Conservation (phyloP, 2,329 filamentous ascomycete species). For the Clonostachys chloroleuca region DNA sequence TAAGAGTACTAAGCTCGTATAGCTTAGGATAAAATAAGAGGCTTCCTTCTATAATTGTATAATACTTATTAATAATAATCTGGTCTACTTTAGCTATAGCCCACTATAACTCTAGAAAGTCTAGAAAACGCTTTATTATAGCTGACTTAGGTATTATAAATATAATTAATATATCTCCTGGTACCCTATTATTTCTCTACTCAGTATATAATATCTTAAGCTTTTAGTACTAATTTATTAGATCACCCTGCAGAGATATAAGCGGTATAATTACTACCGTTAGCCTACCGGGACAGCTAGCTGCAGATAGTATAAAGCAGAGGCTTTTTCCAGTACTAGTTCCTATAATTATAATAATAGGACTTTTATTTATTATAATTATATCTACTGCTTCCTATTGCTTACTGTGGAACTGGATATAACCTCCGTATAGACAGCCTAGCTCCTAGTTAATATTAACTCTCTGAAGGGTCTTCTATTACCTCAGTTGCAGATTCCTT, state of each 20-base stretch:
- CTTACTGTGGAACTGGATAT: slow-evolving; percentile 1
- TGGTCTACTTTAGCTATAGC: not conserved
- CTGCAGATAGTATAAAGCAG: slow-evolving; percentile 7
- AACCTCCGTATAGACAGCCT: not conserved
- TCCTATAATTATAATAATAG: slow-evolving; percentile 3
- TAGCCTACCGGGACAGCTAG: not conserved
- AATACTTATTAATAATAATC: not conserved
- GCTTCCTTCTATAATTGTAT: not conserved
- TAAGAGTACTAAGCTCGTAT: not conserved
- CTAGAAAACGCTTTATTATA: not conserved
- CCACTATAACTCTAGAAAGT: not conserved
- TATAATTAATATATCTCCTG: not conserved
- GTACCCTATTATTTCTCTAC: not conserved
- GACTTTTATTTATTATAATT: slow-evolving; percentile 1
- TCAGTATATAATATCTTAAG: not conserved
- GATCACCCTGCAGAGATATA: not conserved
- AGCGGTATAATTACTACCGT: slow-evolving; percentile 2
- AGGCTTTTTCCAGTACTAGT: slow-evolving; percentile 7
- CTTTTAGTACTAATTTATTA: not conserved
- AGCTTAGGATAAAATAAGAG: not conserved
- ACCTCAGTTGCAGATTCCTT: not conserved
- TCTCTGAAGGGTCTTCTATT: not conserved
- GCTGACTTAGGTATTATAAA: not conserved
- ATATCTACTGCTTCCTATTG: slow-evolving; percentile 1
- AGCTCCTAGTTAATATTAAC: not conserved